Percentiles rank a stretch among this genome's conserved stretches.
These are phyloP conservation scores for Phyllosticta citriasiana DNA, from an alignment of 2,329 filamentous ascomycete genomes.

Conservation along the genomic window DNA sequence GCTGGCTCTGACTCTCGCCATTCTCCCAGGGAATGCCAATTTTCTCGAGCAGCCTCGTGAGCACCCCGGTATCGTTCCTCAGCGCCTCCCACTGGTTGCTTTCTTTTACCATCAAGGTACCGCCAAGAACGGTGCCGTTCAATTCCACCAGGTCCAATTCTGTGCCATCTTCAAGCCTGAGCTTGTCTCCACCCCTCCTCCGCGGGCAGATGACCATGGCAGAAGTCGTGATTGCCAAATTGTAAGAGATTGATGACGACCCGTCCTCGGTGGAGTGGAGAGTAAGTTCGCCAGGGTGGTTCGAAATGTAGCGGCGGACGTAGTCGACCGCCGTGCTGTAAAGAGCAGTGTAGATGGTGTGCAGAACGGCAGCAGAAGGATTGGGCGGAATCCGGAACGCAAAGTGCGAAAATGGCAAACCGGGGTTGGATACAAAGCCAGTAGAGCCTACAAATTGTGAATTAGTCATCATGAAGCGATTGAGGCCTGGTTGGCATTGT, in stretches of 20 bases:
- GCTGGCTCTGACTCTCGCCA: not conserved
- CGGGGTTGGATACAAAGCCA: constrained; percentile 16
- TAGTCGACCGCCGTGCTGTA: constrained; percentile 24
- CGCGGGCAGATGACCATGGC: constrained; percentile 46
- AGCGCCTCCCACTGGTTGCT: constrained; percentile 44
- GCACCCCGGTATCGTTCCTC: constrained; percentile 27
- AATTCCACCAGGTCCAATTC: constrained; percentile 36
- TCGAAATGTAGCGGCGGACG: constrained; percentile 32
- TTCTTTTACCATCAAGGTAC: constrained; percentile 50
- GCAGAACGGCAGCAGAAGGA: constrained; percentile 27
- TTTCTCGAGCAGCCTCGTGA: constrained; percentile 35
- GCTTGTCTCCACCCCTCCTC: constrained; percentile 33
- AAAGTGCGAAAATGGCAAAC: constrained; percentile 44
- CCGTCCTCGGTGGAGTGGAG: constrained; percentile 23
- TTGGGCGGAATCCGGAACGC: constrained; percentile 31
- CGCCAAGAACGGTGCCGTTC: constrained; percentile 48
- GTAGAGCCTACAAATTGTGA: constrained; percentile 11
- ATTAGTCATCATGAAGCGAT: not conserved
- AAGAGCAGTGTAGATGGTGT: constrained; percentile 25
- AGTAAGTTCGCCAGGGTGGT: constrained; percentile 23
- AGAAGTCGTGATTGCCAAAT: constrained; percentile 45
- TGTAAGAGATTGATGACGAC: constrained; percentile 44
- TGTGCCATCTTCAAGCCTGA: constrained; percentile 29
- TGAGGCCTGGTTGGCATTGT: too few species aligned
- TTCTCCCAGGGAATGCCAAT: constrained; percentile 23